Evolutionary conservation across 2,329 filamentous ascomycete genomes (phyloP), one percentile per base, ranked within the genome.

Genomic region (Dryadomyces quercivorus): DNA sequence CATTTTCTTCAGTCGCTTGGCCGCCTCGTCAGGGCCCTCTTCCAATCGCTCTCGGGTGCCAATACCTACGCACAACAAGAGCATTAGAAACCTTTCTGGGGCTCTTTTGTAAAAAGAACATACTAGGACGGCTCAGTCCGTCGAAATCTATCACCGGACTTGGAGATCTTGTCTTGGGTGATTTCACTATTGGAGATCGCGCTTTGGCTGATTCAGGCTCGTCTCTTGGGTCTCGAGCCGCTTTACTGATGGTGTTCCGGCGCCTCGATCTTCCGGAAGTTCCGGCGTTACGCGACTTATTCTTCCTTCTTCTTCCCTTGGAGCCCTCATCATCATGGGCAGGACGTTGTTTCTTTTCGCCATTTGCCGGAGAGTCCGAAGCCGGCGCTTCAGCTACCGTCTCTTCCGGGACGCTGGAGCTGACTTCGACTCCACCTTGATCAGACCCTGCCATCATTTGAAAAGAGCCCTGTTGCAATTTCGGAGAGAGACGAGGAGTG

Each of bases 21-120:
- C 73, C 34, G 73, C 73, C 59, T 78, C 71, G 57, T 74, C 76
- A 1, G 71, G 67, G 15, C 67, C 75, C 61, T 84, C 81, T 50
- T 84, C 78, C 6, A 78, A 71, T 38, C 82, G 74, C 59, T 78
- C 76, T 48, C 83, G 77, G 1, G 85, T 88, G 55, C 86, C 85
- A 38, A 70, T 69, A 61, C 79, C 81, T 83, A 55, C 12, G 18
- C 3, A 42, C 12, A 42, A 48, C 2, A 22, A 10, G 51, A 42
- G 8, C 53, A 40, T 40, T 40, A 40, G 36, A 12, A 40, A 12
- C 6, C 36, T 40, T 16, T 16, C 36, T 3, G 15, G 4, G 36
- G 2, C 12, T 13, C 36, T 40, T 16, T 40, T 12, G 36, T 31
- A 5, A 31, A 31, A 31, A 16, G 55, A 18, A 66, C 72, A 18